phyloP scores from a whole-genome alignment of 2,329 filamentous ascomycete genomes.

The Plectosphaerella sp. region DNA sequence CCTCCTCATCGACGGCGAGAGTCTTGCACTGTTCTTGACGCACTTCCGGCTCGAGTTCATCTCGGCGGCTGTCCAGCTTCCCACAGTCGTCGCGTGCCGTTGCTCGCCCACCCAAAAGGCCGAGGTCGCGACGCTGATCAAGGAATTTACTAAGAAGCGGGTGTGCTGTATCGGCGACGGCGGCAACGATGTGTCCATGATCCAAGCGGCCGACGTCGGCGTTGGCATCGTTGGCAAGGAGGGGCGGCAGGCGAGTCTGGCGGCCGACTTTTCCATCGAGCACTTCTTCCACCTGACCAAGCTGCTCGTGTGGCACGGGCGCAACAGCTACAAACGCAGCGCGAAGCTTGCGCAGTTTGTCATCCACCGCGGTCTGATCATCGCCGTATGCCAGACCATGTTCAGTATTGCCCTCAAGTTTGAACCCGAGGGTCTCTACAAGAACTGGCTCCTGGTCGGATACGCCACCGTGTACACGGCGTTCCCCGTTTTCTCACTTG shows the following conservation, averaged over 20 bases:
- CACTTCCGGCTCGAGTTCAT: conserved; percentile 85
- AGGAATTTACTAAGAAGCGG: conserved; percentile 86
- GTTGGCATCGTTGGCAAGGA: conserved; percentile 98
- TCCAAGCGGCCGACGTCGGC: conserved; percentile 95
- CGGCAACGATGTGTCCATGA: conserved; percentile 98
- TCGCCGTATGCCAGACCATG: conserved; percentile 93
- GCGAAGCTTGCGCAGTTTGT: conserved; percentile 97
- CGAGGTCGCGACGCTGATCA: conserved; percentile 86
- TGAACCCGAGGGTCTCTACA: conserved; percentile 91
- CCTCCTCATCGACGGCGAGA: conserved; percentile 92
- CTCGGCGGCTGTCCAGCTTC: conserved; percentile 78
- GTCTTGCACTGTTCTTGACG: conserved; percentile 74
- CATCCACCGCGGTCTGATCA: conserved; percentile 94
- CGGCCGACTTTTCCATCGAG: conserved; percentile 93
- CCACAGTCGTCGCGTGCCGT: conserved; percentile 90
- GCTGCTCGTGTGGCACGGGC: conserved; percentile 96
- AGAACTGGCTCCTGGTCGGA: conserved; percentile 93
- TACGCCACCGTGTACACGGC: conserved; percentile 97
- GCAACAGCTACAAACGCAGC: conserved; percentile 93
- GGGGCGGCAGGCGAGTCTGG: conserved; percentile 87
- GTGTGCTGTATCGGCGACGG: conserved; percentile 97
- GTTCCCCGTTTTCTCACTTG: conserved; percentile 84
- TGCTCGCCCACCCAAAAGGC: conserved; percentile 98
- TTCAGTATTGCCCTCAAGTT: conserved; percentile 92
- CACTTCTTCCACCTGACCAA: conserved; percentile 95